Conservation (phyloP, 1,284 basidiomycete species). For the Cutaneotrichosporon sp. region DNA sequence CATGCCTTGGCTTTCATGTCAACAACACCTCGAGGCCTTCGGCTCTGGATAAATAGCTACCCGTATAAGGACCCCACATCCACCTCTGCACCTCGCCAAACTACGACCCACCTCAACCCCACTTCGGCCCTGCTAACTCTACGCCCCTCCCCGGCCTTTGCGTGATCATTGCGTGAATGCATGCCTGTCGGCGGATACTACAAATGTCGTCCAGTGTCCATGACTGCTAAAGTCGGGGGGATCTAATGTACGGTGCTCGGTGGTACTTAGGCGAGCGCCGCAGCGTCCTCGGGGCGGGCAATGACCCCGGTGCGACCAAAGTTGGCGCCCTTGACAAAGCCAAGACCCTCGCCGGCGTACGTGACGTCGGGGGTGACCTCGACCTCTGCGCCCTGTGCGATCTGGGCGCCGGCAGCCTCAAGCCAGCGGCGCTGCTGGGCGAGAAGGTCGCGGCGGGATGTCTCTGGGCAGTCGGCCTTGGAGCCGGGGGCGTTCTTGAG, state of each 20-base stretch:
- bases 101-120: no score
- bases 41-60: no score
- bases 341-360: constrained; percentile 89
- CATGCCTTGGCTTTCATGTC: no score
- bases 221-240: no score
- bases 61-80: no score
- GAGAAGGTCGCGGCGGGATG: constrained; percentile 81
- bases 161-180: not conserved
- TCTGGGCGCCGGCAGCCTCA: constrained; percentile 66
- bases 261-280: constrained; percentile 6
- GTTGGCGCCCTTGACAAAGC: constrained; percentile 68
- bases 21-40: no score
- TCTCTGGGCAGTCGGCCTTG: constrained; percentile 87
- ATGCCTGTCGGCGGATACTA: constrained; percentile 2
- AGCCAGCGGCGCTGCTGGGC: constrained; percentile 87
- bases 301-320: constrained; percentile 56
- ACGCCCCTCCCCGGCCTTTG: not conserved
- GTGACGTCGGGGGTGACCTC: constrained; percentile 84
- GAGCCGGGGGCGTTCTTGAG: constrained; percentile 96
- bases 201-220: not conserved
- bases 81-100: no score
- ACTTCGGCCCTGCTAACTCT: no score
- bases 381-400: constrained; percentile 62
- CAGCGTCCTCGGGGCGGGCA: constrained; percentile 25
- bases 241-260: not conserved